A percentile compares a stretch with the other conserved stretches of the same genome.
Conservation (phyloP, 345 rosid species). For the Pistacia atlantica region DNA sequence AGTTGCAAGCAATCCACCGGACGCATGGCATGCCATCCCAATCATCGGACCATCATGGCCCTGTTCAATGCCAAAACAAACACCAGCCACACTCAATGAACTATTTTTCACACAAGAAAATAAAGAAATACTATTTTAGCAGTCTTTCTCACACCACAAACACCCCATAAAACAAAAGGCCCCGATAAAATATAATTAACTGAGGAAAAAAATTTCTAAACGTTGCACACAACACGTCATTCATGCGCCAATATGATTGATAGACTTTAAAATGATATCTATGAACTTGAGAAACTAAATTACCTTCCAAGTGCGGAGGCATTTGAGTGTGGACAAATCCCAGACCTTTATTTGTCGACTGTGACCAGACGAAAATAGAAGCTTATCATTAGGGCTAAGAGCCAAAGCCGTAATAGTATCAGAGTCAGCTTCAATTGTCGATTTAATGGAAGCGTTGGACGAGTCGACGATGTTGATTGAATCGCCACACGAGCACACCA, state of each 20-base stretch:
- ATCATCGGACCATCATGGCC: slow-evolving; percentile 93
- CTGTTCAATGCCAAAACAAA: slow-evolving; percentile 37
- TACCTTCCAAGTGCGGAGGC: slow-evolving; percentile 96
- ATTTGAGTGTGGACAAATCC: slow-evolving; percentile 76
- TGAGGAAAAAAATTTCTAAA: too few relatives aligned
- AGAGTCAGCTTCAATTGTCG: slow-evolving; percentile 67
- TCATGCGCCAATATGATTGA: too few relatives aligned
- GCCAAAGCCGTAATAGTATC: slow-evolving; percentile 75
- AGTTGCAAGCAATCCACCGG: slow-evolving; percentile 94
- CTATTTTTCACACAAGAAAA: neutral
- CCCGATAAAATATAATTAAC: too few relatives aligned
- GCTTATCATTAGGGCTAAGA: slow-evolving; percentile 75
- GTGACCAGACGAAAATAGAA: slow-evolving; percentile 90
- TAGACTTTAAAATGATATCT: too few relatives aligned
- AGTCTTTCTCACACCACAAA: too few relatives aligned
- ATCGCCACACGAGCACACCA: slow-evolving; percentile 79
- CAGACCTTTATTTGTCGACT: slow-evolving; percentile 90
- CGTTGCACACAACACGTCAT: too few relatives aligned
- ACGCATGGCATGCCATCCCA: slow-evolving; percentile 91
- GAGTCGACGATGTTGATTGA: slow-evolving; percentile 75
- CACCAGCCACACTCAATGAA: neutral
- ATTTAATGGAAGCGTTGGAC: slow-evolving; percentile 52
- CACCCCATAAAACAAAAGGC: too few relatives aligned
- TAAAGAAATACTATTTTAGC: neutral
- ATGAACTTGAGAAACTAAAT: neutral